These are phyloP conservation scores for Fusarium virguliforme DNA, from an alignment of 2,329 filamentous ascomycete genomes.

Conservation along the genomic window DNA sequence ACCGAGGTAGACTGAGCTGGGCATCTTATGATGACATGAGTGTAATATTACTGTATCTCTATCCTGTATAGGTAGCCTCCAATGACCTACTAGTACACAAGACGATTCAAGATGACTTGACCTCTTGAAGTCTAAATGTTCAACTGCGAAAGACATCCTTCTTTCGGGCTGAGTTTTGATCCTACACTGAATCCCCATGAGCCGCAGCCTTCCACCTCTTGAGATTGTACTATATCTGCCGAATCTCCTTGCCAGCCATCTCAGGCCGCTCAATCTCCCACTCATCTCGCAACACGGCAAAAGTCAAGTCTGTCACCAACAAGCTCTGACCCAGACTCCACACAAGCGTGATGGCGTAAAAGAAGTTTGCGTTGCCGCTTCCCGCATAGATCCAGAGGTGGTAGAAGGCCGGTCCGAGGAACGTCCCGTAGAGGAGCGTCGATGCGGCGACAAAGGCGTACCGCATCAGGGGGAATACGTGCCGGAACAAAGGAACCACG, in stretches of 20 bases:
- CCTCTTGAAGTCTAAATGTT: conserved; percentile 34
- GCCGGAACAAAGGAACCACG: conserved; percentile 87
- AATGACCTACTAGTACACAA: conserved; percentile 11
- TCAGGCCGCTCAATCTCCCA: conserved; percentile 94
- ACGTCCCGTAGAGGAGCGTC: conserved; percentile 87
- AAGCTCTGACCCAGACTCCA: conserved; percentile 94
- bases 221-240: conserved; percentile 76
- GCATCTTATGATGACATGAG: conserved; percentile 20
- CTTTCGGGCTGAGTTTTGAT: neutral
- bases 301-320: conserved; percentile 88
- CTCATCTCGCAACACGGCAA: conserved; percentile 91
- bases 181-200: conserved; percentile 4
- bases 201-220: conserved; percentile 18
- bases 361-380: conserved; percentile 98
- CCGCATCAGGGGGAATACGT: conserved; percentile 92
- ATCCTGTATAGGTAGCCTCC: conserved; percentile 30
- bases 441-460: conserved; percentile 91
- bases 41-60: conserved; percentile 44
- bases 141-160: conserved; percentile 20
- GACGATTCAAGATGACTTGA: conserved; percentile 33
- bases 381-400: conserved; percentile 98
- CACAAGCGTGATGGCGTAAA: conserved; percentile 98
- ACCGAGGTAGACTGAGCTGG: conserved; percentile 56
- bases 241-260: conserved; percentile 88
- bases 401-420: conserved; percentile 95